Percentiles rank a stretch among this genome's conserved stretches.
phyloP scores from a whole-genome alignment of 139 green algal genomes.

The Gonium pectorale region DNA sequence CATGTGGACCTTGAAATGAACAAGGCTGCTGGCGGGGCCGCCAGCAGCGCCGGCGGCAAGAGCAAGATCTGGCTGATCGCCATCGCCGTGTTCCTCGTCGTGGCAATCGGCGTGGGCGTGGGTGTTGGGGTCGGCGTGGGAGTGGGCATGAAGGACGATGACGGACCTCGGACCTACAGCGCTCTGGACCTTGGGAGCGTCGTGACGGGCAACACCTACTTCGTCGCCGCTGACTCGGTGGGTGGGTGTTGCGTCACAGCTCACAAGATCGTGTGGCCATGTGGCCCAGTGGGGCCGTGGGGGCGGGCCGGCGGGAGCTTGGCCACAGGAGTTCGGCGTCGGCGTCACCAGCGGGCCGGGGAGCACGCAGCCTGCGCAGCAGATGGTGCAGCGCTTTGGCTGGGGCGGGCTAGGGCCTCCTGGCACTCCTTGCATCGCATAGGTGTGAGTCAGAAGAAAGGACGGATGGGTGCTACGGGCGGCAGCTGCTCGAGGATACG shows the following conservation, averaged over 20 bases:
- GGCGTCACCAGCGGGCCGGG: too few species aligned
- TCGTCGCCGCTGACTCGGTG: conserved; percentile 30
- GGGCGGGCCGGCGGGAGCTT: too few species aligned
- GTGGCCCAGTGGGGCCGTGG: background rate
- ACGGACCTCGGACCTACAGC: background rate
- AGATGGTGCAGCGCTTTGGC: too few species aligned
- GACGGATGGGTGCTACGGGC: too few species aligned
- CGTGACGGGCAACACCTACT: conserved; percentile 3
- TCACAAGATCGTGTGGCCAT: background rate
- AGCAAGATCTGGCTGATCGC: background rate
- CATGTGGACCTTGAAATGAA: too few species aligned
- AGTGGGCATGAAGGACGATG: background rate
- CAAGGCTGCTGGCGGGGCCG: too few species aligned
- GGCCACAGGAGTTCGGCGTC: too few species aligned
- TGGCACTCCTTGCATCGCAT: too few species aligned
- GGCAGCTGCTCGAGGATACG: too few species aligned
- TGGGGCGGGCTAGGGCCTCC: too few species aligned
- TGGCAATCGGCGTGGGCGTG: conserved; percentile 38
- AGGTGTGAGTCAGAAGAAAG: too few species aligned
- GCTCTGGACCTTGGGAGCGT: background rate
- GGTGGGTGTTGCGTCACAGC: background rate
- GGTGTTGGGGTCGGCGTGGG: conserved; percentile 42
- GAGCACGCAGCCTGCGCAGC: too few species aligned
- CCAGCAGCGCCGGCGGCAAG: background rate
- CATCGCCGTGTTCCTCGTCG: background rate